Evolutionary conservation across 148 eudicot species (phyloP).

Genomic region (Linanthus parryae): DNA sequence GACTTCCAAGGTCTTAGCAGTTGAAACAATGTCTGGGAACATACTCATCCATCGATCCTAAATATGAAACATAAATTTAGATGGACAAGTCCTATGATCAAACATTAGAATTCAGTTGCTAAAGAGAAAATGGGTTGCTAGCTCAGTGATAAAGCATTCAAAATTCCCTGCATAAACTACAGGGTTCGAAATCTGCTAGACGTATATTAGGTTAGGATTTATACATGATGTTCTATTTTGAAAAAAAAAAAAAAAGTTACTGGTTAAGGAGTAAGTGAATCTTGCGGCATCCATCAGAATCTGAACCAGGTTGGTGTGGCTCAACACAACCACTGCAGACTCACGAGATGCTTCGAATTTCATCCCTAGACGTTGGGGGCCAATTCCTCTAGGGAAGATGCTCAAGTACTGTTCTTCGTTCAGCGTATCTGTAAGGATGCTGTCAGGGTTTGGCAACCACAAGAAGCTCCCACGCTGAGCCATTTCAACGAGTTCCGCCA

Average conservation of each 20-base stretch:
- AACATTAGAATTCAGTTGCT: no score
- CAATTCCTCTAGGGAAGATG: slow-evolving; percentile 80
- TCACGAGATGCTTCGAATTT: slow-evolving; percentile 84
- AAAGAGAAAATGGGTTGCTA: no score
- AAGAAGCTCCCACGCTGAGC: slow-evolving; percentile 55
- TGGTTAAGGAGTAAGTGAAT: no score
- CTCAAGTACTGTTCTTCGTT: slow-evolving; percentile 69
- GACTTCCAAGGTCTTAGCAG: slow-evolving; percentile 66
- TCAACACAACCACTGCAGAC: slow-evolving; percentile 87
- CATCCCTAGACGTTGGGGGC: slow-evolving; percentile 70
- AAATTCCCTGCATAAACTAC: no score
- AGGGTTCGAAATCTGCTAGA: no score
- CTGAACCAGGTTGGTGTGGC: slow-evolving; percentile 76
- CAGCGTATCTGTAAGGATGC: slow-evolving; percentile 32
- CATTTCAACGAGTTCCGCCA: slow-evolving; percentile 63
- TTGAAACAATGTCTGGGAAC: slow-evolving; percentile 60
- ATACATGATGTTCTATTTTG: no score
- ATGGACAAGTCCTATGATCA: no score
- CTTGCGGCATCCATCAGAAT: slow-evolving; percentile 92
- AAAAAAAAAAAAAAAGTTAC: no score
- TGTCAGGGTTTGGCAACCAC: slow-evolving; percentile 52
- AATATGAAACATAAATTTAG: no score
- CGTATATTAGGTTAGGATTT: no score
- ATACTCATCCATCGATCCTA: slow-evolving; percentile 75
- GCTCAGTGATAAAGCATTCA: no score